phyloP scores from a whole-genome alignment of 345 rosid genomes.

The Ricinus communis region DNA sequence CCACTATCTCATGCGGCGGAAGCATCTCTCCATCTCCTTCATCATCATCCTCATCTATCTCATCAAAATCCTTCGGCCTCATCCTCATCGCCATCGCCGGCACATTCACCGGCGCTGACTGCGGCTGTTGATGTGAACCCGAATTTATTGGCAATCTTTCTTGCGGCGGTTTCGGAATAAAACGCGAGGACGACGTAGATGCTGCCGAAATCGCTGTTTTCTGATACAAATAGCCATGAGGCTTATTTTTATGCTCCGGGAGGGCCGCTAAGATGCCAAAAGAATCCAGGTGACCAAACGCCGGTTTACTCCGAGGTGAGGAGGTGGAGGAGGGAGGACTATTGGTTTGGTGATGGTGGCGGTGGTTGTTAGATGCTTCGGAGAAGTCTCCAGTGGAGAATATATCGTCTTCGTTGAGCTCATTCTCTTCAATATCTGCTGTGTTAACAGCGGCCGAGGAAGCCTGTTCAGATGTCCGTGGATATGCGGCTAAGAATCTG shows the following conservation, averaged over 20 bases:
- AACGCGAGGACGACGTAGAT: constrained; percentile 47
- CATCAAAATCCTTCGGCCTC: constrained; percentile 43
- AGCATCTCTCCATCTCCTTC: constrained; percentile 58
- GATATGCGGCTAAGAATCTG: constrained; percentile 39
- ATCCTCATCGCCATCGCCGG: constrained; percentile 37
- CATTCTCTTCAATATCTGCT: constrained; percentile 37
- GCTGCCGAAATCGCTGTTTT: constrained; percentile 46
- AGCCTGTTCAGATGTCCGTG: constrained; percentile 17
- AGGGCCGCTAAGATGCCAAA: constrained; percentile 84
- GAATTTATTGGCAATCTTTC: constrained; percentile 37
- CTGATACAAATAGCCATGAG: constrained; percentile 47
- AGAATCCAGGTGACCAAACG: constrained; percentile 30
- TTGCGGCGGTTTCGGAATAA: constrained; percentile 67
- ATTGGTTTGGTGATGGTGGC: constrained; percentile 2
- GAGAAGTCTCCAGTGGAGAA: constrained; percentile 55
- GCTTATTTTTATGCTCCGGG: constrained; percentile 40
- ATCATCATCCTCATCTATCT: constrained; percentile 48
- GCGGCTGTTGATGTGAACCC: constrained; percentile 48
- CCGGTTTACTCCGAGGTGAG: constrained; percentile 6
- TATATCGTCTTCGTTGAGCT: constrained; percentile 71
- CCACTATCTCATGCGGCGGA: constrained; percentile 93
- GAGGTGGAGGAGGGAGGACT: constrained; percentile 34
- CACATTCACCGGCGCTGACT: constrained; percentile 76
- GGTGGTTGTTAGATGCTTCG: constrained; percentile 16
- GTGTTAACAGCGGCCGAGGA: constrained; percentile 22